Conservation (phyloP, 2,329 filamentous ascomycete species). For the Penicillium fuscoglaucum region DNA sequence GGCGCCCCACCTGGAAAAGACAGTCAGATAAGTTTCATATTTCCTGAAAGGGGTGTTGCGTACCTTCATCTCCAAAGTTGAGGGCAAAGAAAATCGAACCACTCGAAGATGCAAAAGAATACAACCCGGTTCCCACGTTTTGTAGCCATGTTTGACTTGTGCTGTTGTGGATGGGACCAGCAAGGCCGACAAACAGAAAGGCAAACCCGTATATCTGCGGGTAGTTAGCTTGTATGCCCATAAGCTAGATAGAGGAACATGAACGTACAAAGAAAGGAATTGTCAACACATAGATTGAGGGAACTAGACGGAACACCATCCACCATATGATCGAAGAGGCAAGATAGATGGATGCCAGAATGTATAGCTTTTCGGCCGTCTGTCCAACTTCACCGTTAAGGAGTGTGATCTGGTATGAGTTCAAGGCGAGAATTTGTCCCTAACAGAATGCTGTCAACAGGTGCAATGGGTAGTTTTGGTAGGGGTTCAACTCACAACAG, state of each 20-base stretch:
- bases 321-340: constrained; percentile 62
- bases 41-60: not conserved
- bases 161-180: constrained; percentile 32
- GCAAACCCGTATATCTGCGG: constrained; percentile 55
- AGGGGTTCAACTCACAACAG: constrained; percentile 36
- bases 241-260: constrained; percentile 42
- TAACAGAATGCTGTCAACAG: not conserved
- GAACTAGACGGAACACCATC: constrained; percentile 55
- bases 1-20: constrained; percentile 56
- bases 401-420: constrained; percentile 67
- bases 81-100: constrained; percentile 66
- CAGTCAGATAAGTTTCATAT: not conserved
- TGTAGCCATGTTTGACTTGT: constrained; percentile 55
- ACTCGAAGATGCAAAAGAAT: constrained; percentile 62
- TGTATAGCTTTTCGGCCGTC: constrained; percentile 59
- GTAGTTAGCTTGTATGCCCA: not conserved
- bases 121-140: constrained; percentile 61
- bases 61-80: constrained; percentile 65
- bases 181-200: constrained; percentile 63
- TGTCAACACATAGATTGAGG: constrained; percentile 65
- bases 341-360: constrained; percentile 60
- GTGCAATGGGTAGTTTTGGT: not conserved
- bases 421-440: constrained; percentile 64
- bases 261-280: constrained; percentile 61
- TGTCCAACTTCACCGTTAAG: constrained; percentile 64